Percentiles rank a stretch among this genome's conserved stretches.
Evolutionary conservation across 371 early-diverging fungal species (phyloP).

Genomic region (Mucor circinelloides): DNA sequence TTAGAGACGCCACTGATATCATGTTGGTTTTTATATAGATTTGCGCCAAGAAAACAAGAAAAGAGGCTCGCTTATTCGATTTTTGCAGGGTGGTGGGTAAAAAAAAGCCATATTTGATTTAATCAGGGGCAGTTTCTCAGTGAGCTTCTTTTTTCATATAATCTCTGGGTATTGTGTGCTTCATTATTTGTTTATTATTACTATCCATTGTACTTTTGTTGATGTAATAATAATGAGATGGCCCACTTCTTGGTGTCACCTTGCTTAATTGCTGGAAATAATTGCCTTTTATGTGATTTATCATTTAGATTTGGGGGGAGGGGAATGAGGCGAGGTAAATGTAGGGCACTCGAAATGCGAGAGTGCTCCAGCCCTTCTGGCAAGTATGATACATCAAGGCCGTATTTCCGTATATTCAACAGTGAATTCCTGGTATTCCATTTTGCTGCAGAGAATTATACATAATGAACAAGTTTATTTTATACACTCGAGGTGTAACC

Average conservation of each 20-base stretch:
- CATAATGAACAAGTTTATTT: background rate
- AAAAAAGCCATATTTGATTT: background rate
- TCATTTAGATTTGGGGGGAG: background rate
- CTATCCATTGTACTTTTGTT: background rate
- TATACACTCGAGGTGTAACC: background rate
- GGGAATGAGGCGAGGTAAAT: too few relatives aligned
- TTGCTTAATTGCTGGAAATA: background rate
- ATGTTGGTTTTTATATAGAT: background rate
- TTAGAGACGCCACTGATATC: background rate
- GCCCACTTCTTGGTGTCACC: background rate
- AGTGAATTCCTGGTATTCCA: background rate
- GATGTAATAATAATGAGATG: background rate
- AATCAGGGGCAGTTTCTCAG: background rate
- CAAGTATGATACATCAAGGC: too few relatives aligned
- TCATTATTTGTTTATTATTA: background rate
- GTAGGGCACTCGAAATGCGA: too few relatives aligned
- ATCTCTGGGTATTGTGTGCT: background rate
- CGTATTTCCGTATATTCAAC: too few relatives aligned
- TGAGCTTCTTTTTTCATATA: background rate
- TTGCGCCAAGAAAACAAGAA: background rate
- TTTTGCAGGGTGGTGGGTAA: background rate
- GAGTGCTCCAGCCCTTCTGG: too few relatives aligned
- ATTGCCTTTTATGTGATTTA: background rate
- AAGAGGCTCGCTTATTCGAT: background rate
- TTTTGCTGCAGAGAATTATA: background rate